A percentile compares a stretch with the other conserved stretches of the same genome.
Conservation (phyloP, 1,284 basidiomycete species). For the Neonothopanus nambi region DNA sequence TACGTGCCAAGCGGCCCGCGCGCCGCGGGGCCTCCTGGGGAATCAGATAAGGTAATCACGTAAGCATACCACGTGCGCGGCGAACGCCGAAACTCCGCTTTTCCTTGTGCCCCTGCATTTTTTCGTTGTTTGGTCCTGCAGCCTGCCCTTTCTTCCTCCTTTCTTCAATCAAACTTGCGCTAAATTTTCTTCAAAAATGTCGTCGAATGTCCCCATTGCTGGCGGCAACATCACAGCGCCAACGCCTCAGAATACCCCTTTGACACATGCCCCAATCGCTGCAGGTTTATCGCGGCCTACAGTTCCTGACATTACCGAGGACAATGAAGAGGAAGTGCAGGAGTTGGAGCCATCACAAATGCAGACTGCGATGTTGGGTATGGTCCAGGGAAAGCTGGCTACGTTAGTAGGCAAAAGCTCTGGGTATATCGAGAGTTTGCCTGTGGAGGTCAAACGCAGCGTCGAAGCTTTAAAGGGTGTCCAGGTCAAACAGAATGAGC, state of each 20-base stretch:
- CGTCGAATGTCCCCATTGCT: conserved; percentile 47
- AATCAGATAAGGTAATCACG: too few species aligned
- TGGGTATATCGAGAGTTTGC: conserved; percentile 87
- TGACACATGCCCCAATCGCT: conserved; percentile 69
- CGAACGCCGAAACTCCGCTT: too few species aligned
- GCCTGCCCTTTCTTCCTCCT: neutral
- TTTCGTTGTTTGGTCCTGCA: too few species aligned
- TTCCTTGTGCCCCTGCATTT: too few species aligned
- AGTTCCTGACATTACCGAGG: conserved; percentile 70
- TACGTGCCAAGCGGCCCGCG: too few species aligned
- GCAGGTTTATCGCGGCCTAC: conserved; percentile 66
- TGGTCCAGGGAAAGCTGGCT: conserved; percentile 68
- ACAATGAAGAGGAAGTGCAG: conserved; percentile 58
- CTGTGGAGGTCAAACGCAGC: conserved; percentile 79
- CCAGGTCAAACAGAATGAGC: conserved; percentile 89
- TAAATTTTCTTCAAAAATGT: conserved; percentile 35
- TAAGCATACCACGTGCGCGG: too few species aligned
- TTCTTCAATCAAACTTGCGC: neutral
- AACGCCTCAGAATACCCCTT: conserved; percentile 82
- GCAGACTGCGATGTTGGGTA: conserved; percentile 54
- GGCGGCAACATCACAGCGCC: conserved; percentile 58
- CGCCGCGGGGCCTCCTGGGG: too few species aligned
- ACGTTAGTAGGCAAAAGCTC: conserved; percentile 78
- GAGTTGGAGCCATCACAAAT: conserved; percentile 37
- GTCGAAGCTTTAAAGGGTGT: conserved; percentile 94